Evolutionary conservation across 768 basidiomycete species (phyloP), one percentile per base, ranked within the genome.

Genomic region (Pisolithus microcarpus): DNA sequence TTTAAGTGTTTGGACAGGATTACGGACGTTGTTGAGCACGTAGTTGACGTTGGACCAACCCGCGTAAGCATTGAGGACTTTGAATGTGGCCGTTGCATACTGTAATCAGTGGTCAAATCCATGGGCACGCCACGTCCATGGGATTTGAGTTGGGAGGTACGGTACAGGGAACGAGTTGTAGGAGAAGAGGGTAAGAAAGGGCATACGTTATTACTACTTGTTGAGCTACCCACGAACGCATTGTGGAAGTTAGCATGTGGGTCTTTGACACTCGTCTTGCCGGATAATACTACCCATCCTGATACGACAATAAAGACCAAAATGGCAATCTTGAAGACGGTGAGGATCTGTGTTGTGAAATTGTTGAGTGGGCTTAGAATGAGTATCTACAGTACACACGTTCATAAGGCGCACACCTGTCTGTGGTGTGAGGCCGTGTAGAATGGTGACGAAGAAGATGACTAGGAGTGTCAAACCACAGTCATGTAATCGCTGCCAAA

Each of bases 21-120:
- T 67, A 54, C 74, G 76, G 48, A 83, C 79, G 9, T 82, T 79
- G 63, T 80, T 81, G 51, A 82, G 63, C 6, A 82, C 80, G 48
- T 78, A 79, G 57, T 80, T 80, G 23, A 77, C 75, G 42, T 75
- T 76, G 2, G 75, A 76, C 80, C 80, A 81, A 5, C 80, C 80
- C 1, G 60, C 40, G 50, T 74, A 77, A 1, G 73, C 60, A 49
- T 70, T 68, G 21, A 82, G 64, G 23, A 82, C 77, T 53, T 82
- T 80, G 72, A 79, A 80, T 0, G 73, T 80, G 2, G 78, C 81
- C 0, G 80, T 79, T 1, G 79, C 80, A 50, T 80, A 83, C 80
- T 81, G 47, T n/a, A 7, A 38, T 10, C 24, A 1, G n/a, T 38
- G 23, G 5, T 40, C 31, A 11, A 11, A 34, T 11, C 31, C 31